Conservation (phyloP, 345 rosid genomes). For the Salix dunnii region DNA sequence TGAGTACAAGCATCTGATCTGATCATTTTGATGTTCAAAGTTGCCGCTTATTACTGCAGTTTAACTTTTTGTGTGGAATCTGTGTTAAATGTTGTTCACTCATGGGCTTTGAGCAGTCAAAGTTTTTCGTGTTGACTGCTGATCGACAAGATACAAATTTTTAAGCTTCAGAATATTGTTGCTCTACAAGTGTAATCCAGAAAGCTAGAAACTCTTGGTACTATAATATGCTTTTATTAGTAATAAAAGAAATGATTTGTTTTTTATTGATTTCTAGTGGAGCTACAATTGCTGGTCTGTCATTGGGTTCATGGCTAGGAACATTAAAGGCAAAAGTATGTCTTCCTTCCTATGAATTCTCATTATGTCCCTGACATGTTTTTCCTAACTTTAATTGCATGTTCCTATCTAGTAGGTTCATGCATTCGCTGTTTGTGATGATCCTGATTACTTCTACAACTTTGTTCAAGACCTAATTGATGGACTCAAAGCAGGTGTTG, state of each 20-base stretch:
- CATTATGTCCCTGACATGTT: neutral
- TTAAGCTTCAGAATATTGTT: neutral
- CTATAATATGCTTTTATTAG: neutral
- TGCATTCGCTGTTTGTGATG: constrained; percentile 89
- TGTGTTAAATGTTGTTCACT: neutral
- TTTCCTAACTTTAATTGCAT: constrained; percentile 8
- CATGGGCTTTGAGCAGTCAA: neutral
- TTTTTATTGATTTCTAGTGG: constrained; percentile 51
- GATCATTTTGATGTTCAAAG: neutral
- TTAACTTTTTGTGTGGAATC: neutral
- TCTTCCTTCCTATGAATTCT: constrained; percentile 4
- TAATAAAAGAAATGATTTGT: neutral
- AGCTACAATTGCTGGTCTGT: constrained; percentile 83
- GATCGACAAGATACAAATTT: neutral
- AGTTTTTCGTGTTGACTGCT: neutral
- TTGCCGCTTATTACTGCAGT: neutral
- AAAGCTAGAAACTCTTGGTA: neutral
- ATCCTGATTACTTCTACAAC: constrained; percentile 83
- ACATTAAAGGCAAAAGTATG: constrained; percentile 75
- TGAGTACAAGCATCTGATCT: neutral
- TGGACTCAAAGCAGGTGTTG: constrained; percentile 74
- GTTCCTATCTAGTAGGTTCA: constrained; percentile 56
- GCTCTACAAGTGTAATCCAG: neutral
- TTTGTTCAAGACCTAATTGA: constrained; percentile 79
- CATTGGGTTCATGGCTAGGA: constrained; percentile 76